Base-by-base conservation (phyloP, 768 basidiomycete species). In the Suillus tomentosus region DNA sequence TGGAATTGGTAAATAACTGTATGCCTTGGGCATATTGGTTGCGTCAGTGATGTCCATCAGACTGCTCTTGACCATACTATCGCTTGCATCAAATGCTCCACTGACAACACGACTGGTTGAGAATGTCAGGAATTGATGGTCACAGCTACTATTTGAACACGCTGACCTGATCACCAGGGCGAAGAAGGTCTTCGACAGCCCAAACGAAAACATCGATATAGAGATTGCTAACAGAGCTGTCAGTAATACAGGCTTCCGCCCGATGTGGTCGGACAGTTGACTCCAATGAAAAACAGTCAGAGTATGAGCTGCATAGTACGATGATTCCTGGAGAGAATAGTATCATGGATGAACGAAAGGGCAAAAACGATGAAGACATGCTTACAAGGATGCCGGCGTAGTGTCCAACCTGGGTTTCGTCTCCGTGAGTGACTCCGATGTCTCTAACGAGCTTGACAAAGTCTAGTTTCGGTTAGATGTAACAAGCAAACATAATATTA, bases 1-100 rank as follows among this genome's bases (percentile, higher is more conserved):
- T 15, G 79, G 67, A 7, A 77, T 68, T 1, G 90, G 90, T 72
- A 89, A 74, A 62, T 84, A 85, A 3, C 84, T 82, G 70, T 86
- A 91, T 15, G 86, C 82, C 53, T 65, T 65, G 3, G 68, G 76
- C 56, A 68, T 68, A 62, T 71, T 78, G 15, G 73, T 74, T 13
- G 69, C 14, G 42, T 74, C 73, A 8, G 72, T 82, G 37, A 84
- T 77, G 66, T 84, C 83, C 7, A 80, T 36, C 36, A 36, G 36
- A 0, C 0, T 79, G 56, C 81, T 82, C 64, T 84, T 83, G 64
- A 81, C 76, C 36, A 82, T 76, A 1, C 83, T 80, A 34, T 80
- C 72, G 65, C 83, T 89, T 22, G 88, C 89, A 66, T 84, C 82
- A 15, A 84, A 70, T 39, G 80, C 80, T 14, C 82, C 83, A 55